Evolutionary conservation across 2,329 filamentous ascomycete species (phyloP), one percentile per base, ranked within the genome.

Genomic region (Alternaria arborescens): DNA sequence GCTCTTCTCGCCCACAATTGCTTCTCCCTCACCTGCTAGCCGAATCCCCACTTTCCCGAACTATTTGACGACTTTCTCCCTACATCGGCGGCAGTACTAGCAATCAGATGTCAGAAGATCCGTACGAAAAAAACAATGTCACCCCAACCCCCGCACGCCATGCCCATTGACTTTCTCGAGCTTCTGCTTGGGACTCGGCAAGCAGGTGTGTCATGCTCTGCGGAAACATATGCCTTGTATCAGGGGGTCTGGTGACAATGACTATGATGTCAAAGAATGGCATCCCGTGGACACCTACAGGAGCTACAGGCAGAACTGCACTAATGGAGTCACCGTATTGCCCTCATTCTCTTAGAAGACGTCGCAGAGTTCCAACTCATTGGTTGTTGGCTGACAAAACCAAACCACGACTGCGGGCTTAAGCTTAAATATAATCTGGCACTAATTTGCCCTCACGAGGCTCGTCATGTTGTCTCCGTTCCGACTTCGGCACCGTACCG

Each of bases 181-280:
- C 40, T 67, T 20, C 62, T 60, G 3, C 52, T 48, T 48, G 60
- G 64, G 20, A 24, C 52, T 67, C 18, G 54, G 62, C 48, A 52
- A 63, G 48, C 44, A 53, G 8, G 51, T 65, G 5, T 61, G 65
- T 42, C 36, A 59, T 20, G 10, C 43, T 8, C 40, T 65, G 3
- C 62, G 41, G 46, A 4, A 24, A 30, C 14, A 48, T 36, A 48
- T 14, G 20, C 44, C 44, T 16, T 14, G 10, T 11, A 3, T 12
- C 6, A 14, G 40, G 4, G 18, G 1, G 11, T 18, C 38, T 5
- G 38, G 38, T 20, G n/a, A 30, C 28, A 30, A 30, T 30, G 28
- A 30, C 10, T 30, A 30, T 30, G 28, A 30, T 14, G 42, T 44
- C 24, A 28, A 4, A 11, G n/a, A 8, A 16, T 34, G 18, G 28